Evolutionary conservation across 495 filamentous ascomycete species (phyloP).

Genomic region (Astrothelium subdiscretum): DNA sequence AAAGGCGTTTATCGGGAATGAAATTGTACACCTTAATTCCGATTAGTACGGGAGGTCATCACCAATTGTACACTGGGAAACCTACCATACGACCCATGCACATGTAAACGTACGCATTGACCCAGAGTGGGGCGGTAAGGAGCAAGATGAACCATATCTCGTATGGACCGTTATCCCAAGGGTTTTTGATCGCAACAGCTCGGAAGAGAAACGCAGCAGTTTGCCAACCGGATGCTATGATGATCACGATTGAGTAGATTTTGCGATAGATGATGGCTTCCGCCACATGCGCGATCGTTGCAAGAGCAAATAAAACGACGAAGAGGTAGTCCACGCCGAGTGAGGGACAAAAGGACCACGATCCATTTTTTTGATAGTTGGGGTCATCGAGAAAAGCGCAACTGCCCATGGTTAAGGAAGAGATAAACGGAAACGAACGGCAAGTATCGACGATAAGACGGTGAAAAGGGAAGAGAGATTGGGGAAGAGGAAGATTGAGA

Average conservation of each 20-base stretch:
- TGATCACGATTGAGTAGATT: constrained; percentile 7
- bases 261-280: constrained; percentile 7
- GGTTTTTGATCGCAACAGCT: constrained; percentile 1
- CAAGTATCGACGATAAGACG: too few species aligned
- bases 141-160: constrained; percentile 11
- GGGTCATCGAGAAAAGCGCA: not conserved
- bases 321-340: constrained; percentile 8
- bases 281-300: constrained; percentile 6
- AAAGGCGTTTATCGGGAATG: constrained; percentile 5
- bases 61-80: not conserved
- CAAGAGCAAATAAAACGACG: constrained; percentile 8
- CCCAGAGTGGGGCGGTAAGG: constrained; percentile 10
- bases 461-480: too few species aligned
- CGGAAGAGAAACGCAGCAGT: constrained; percentile 6
- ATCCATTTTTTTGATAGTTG: not conserved
- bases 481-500: not conserved
- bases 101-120: constrained; percentile 14
- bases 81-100: not conserved
- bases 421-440: not conserved
- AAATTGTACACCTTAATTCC: constrained; percentile 7
- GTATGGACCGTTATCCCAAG: not conserved
- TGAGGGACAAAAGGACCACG: constrained; percentile 7
- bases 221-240: constrained; percentile 5
- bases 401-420: not conserved
- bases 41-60: not conserved